Conservation (phyloP, 805 yeast genomes). For the Candida jianshihensis region DNA sequence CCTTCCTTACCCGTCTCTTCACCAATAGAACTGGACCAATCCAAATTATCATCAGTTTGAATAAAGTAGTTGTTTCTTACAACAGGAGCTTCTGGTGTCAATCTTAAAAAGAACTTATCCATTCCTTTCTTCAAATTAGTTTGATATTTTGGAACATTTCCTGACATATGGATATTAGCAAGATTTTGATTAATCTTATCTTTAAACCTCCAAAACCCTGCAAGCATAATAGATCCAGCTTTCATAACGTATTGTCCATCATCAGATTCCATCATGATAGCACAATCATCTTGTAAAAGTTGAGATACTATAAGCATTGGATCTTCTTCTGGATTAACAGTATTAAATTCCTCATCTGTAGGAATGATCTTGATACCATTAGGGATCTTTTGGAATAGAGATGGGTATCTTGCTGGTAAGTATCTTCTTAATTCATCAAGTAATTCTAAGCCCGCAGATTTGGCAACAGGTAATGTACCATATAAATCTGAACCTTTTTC, state of each 20-base stretch:
- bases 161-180: constrained; percentile 52
- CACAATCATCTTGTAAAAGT: constrained; percentile 60
- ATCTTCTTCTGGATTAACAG: constrained; percentile 33
- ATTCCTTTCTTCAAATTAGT: constrained; percentile 53
- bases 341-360: constrained; percentile 44
- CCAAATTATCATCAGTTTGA: constrained; percentile 55
- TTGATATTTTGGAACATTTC: constrained; percentile 61
- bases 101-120: constrained; percentile 57
- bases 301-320: constrained; percentile 54
- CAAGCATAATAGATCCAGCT: constrained; percentile 57
- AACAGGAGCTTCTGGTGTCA: constrained; percentile 55
- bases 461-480: constrained; percentile 45
- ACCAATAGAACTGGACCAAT: constrained; percentile 63
- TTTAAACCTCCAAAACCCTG: constrained; percentile 64
- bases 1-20: constrained; percentile 42
- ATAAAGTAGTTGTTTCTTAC: constrained; percentile 60
- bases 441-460: constrained; percentile 48
- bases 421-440: constrained; percentile 45
- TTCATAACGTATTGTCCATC: constrained; percentile 51
- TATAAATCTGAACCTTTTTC: constrained; percentile 38
- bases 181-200: constrained; percentile 54
- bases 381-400: constrained; percentile 30
- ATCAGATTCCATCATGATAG: constrained; percentile 54
- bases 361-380: constrained; percentile 30
- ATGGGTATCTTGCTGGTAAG: constrained; percentile 54